These are phyloP conservation scores for Hyaloscypha variabilis DNA, from an alignment of 495 filamentous ascomycete genomes.

Conservation along the genomic window DNA sequence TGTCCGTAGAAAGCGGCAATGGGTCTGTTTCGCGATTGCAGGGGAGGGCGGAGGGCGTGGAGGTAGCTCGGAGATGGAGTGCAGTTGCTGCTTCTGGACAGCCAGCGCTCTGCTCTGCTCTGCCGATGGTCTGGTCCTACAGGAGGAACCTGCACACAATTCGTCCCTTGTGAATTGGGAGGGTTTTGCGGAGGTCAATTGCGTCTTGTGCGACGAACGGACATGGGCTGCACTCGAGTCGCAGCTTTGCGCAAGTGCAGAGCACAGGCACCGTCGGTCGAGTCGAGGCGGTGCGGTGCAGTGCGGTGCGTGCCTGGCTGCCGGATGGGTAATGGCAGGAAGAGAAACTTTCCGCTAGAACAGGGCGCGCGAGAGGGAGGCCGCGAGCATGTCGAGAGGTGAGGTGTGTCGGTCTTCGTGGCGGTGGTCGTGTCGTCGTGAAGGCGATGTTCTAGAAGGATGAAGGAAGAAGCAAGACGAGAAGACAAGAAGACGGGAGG, in stretches of 20 bases:
- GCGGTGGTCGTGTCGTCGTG: not conserved
- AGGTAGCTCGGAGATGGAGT: not conserved
- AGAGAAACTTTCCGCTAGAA: not conserved
- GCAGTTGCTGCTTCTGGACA: not conserved
- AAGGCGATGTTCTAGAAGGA: too few species aligned
- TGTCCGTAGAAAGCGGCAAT: constrained; percentile 12
- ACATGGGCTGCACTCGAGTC: constrained; percentile 23
- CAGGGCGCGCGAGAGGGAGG: not conserved
- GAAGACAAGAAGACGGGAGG: not conserved
- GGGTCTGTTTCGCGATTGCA: constrained; percentile 28
- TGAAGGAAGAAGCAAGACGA: not conserved
- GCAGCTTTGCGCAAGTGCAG: not conserved
- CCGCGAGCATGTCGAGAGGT: not conserved
- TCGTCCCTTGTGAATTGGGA: not conserved
- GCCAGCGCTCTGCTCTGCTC: not conserved
- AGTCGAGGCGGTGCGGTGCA: not conserved
- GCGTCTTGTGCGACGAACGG: constrained; percentile 13
- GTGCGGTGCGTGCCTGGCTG: not conserved
- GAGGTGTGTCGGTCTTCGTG: not conserved
- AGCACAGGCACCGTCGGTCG: constrained; percentile 14
- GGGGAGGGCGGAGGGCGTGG: constrained; percentile 11
- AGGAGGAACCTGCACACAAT: not conserved
- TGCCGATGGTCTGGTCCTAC: not conserved
- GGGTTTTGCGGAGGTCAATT: constrained; percentile 16
- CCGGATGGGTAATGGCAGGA: not conserved